Evolutionary conservation across 2,329 filamentous ascomycete species (phyloP), one percentile per base, ranked within the genome.

Genomic region (Xylaria arbuscula): DNA sequence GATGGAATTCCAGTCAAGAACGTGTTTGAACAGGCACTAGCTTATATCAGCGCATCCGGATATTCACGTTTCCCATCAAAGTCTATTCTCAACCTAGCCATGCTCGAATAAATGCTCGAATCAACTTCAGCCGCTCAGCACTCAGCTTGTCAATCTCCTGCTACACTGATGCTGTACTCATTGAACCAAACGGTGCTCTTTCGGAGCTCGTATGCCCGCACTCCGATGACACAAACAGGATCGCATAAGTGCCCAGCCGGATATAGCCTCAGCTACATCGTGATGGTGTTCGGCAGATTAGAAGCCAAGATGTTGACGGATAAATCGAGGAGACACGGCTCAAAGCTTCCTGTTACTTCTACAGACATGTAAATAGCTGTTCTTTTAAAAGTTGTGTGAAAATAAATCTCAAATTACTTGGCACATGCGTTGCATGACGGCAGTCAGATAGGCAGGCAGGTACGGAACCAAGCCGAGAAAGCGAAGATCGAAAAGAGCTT

Each of bases 201-300:
- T 68, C 66, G 55, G 66, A 68, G 24, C 66, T 42, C 54, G 50
- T 51, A 51, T 7, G 36, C 50, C 50, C 61, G 50, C 45, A 22
- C 24, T 51, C 50, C 55, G 50, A 2, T 28, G 50, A 51, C 34
- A 7, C 22, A 45, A 48, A 38, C 38, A 19, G 64, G 36, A 54
- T 64, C 60, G 56, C 50, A 68, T 64, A 13, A 47, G 56, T 57
- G 66, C 66, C 66, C 66, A 68, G 66, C 66, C 66, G 66, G 66
- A 40, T 68, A 68, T 68, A 51, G 40, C 11, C 56, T 13, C 42
- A 24, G 42, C 61, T 32, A 34, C 61, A 64, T 64, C 32, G 54
- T 55, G 34, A 57, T 64, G 42, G 19, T 24, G 61, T 64, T 64
- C 66, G 66, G 66, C 66, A 68, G 19, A 68, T 68, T 34, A 34